Conservation (phyloP, 1,139 yeast genomes). For the Candida sanyaensis region DNA sequence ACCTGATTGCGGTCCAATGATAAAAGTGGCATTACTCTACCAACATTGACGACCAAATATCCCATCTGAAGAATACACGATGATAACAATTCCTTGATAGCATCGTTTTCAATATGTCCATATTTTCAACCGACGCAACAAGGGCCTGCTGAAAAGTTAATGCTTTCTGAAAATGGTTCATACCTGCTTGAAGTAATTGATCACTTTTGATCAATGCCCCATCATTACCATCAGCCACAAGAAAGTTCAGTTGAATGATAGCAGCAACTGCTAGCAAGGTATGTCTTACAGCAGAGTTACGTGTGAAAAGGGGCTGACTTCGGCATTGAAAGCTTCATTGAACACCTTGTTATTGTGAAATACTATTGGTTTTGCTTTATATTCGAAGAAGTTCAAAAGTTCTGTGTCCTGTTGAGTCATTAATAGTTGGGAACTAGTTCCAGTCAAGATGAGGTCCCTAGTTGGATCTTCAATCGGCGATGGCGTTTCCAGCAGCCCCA, state of each 20-base stretch:
- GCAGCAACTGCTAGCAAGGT: background rate
- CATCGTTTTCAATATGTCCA: background rate
- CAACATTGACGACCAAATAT: background rate
- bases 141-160: background rate
- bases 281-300: background rate
- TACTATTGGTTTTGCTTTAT: background rate
- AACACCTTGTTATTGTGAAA: background rate
- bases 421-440: background rate
- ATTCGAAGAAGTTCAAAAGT: background rate
- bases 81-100: background rate
- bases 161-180: background rate
- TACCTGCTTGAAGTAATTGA: background rate
- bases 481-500: background rate
- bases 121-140: background rate
- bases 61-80: background rate
- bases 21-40: background rate
- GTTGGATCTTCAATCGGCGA: background rate
- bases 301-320: background rate
- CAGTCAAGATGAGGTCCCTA: background rate
- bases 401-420: background rate
- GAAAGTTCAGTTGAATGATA: background rate
- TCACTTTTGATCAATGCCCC: background rate
- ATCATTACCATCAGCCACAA: background rate
- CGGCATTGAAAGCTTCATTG: background rate
- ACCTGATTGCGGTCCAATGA: background rate